These are phyloP conservation scores for Vigna hirtella DNA, from an alignment of 306 rosid species.

Conservation along the genomic window DNA sequence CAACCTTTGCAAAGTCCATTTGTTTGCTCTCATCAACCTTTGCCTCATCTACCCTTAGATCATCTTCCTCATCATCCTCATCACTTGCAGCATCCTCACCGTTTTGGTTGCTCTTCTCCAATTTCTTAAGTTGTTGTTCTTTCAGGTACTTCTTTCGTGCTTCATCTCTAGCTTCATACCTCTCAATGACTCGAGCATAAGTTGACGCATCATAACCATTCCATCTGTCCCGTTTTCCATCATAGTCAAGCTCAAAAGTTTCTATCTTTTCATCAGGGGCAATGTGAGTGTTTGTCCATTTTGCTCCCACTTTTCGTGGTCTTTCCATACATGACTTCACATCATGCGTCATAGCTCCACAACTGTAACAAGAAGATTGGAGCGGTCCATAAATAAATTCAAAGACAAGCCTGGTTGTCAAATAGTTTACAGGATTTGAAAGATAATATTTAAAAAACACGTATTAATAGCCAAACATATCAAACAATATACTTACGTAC, in stretches of 20 bases:
- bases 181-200: constrained; percentile 45
- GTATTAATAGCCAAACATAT: neutral
- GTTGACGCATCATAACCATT: constrained; percentile 46
- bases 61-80: constrained; percentile 64
- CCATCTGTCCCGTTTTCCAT: constrained; percentile 46
- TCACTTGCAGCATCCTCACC: constrained; percentile 51
- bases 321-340: constrained; percentile 44
- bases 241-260: constrained; percentile 48
- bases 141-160: constrained; percentile 42
- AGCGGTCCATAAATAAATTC: constrained; percentile 9
- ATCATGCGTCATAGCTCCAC: constrained; percentile 44
- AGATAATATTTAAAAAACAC: neutral
- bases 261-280: constrained; percentile 46
- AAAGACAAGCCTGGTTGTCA: neutral
- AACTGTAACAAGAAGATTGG: constrained; percentile 32
- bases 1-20: constrained; percentile 84
- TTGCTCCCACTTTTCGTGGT: constrained; percentile 44
- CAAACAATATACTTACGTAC: neutral
- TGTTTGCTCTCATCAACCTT: constrained; percentile 81
- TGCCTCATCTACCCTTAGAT: constrained; percentile 72
- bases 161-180: constrained; percentile 46
- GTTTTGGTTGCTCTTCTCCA: constrained; percentile 45
- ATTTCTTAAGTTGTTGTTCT: constrained; percentile 41
- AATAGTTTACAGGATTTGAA: neutral
- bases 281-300: constrained; percentile 39